Conservation (phyloP, 2,329 filamentous ascomycete species). For the Periconia digitata region DNA sequence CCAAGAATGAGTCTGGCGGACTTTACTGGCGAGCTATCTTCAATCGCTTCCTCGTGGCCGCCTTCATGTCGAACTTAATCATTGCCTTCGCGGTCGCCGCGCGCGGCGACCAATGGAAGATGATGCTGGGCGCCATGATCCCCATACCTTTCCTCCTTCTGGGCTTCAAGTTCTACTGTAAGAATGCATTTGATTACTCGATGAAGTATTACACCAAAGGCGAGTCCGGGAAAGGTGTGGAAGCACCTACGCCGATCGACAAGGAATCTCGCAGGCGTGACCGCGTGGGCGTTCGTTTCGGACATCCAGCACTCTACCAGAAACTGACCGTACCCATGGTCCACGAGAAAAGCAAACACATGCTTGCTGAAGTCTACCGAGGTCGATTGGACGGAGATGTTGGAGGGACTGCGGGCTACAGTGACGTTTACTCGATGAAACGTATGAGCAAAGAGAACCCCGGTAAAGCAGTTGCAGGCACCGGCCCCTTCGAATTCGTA, state of each 20-base stretch:
- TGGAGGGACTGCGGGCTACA: slow-evolving; percentile 68
- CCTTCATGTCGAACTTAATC: slow-evolving; percentile 76
- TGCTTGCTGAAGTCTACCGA: slow-evolving; percentile 82
- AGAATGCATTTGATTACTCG: slow-evolving; percentile 71
- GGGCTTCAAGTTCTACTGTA: slow-evolving; percentile 85
- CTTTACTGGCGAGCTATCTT: slow-evolving; percentile 89
- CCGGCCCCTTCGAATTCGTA: slow-evolving; percentile 80
- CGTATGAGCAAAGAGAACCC: slow-evolving; percentile 67
- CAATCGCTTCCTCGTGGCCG: slow-evolving; percentile 87
- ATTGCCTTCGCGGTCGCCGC: slow-evolving; percentile 76
- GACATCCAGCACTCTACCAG: slow-evolving; percentile 87
- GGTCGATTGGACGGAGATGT: slow-evolving; percentile 70
- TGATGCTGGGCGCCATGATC: slow-evolving; percentile 67
- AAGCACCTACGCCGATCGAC: slow-evolving; percentile 44
- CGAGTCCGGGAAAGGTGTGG: slow-evolving; percentile 56
- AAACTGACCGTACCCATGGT: slow-evolving; percentile 95
- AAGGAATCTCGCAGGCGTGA: slow-evolving; percentile 56
- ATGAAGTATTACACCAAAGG: slow-evolving; percentile 78
- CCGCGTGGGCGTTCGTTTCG: slow-evolving; percentile 76
- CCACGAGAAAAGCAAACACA: slow-evolving; percentile 82
- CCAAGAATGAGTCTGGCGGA: slow-evolving; percentile 94
- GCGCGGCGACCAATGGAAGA: slow-evolving; percentile 52
- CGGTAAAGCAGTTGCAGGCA: slow-evolving; percentile 50
- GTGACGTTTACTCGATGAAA: slow-evolving; percentile 78
- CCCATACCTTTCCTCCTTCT: slow-evolving; percentile 79